phyloP scores from a whole-genome alignment of 495 filamentous ascomycete genomes.

The Aspergillus taichungensis region DNA sequence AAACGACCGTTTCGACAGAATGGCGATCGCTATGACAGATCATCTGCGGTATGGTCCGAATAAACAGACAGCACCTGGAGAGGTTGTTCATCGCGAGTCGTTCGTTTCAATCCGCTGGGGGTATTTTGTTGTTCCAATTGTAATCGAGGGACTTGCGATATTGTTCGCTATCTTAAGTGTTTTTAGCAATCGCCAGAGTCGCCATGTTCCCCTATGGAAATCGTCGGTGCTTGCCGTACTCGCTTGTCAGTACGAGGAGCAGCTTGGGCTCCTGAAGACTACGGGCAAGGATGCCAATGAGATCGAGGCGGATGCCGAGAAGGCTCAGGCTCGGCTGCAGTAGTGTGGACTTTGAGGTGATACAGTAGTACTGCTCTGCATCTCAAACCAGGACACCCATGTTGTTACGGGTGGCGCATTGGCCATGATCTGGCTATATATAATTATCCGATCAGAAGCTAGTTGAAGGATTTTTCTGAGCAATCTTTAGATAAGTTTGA shows the following conservation, averaged over 20 bases:
- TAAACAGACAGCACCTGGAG: constrained; percentile 4
- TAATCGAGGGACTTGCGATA: constrained; percentile 8
- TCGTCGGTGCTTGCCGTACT: constrained; percentile 14
- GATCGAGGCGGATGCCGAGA: constrained; percentile 7
- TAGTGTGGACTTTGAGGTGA: constrained; percentile 1
- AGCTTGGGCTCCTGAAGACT: constrained; percentile 5
- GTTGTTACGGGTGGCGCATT: no score
- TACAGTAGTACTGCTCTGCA: no score
- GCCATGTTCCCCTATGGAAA: constrained; percentile 13
- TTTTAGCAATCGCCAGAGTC: constrained; percentile 10
- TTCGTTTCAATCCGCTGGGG: constrained; percentile 12
- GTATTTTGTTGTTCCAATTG: constrained; percentile 12
- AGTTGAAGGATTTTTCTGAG: no score
- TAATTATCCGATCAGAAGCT: no score
- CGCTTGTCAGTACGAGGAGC: constrained; percentile 11
- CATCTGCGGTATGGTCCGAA: constrained; percentile 11
- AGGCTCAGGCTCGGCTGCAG: constrained; percentile 3
- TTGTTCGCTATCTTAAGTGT: constrained; percentile 11
- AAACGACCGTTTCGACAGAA: constrained; percentile 6
- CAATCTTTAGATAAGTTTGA: no score
- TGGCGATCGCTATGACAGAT: constrained; percentile 13
- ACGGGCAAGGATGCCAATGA: constrained; percentile 7
- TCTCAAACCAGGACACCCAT: no score
- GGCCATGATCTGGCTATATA: no score
- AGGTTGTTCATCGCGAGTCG: constrained; percentile 3